Conservation (phyloP, 208 protist genomes). For the Trypanosoma melophagium region DNA sequence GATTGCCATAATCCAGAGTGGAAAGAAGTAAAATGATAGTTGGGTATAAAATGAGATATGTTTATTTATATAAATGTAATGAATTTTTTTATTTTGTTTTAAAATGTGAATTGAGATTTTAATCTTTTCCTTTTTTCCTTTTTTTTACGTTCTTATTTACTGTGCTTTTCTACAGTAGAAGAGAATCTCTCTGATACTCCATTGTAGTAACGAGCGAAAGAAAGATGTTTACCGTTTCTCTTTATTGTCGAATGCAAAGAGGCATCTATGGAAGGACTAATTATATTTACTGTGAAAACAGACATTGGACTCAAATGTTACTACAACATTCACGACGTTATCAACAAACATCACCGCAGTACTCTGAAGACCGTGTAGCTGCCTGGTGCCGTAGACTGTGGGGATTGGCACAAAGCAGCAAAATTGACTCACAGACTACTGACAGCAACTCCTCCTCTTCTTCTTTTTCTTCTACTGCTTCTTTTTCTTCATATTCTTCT, state of each 20-base stretch:
- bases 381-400: conserved; percentile 74
- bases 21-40: neutral
- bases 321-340: neutral
- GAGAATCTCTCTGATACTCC: too few species aligned
- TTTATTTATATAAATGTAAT: too few species aligned
- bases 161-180: too few species aligned
- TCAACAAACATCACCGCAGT: conserved; percentile 1
- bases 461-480: neutral
- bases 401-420: conserved; percentile 34
- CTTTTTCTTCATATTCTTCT: neutral
- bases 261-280: too few species aligned
- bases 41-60: conserved; percentile 21
- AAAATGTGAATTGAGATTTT: neutral
- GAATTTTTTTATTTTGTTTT: too few species aligned
- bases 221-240: too few species aligned
- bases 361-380: conserved; percentile 58
- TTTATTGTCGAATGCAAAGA: too few species aligned
- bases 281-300: neutral
- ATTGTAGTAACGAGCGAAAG: too few species aligned
- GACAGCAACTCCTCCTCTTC: neutral
- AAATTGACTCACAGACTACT: neutral
- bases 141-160: neutral
- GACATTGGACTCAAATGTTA: conserved; percentile 1
- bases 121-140: conserved; percentile 14
- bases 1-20: conserved; percentile 22